Evolutionary conservation across 129 eudicot genomes (phyloP).

Genomic region (Logfia minima): DNA sequence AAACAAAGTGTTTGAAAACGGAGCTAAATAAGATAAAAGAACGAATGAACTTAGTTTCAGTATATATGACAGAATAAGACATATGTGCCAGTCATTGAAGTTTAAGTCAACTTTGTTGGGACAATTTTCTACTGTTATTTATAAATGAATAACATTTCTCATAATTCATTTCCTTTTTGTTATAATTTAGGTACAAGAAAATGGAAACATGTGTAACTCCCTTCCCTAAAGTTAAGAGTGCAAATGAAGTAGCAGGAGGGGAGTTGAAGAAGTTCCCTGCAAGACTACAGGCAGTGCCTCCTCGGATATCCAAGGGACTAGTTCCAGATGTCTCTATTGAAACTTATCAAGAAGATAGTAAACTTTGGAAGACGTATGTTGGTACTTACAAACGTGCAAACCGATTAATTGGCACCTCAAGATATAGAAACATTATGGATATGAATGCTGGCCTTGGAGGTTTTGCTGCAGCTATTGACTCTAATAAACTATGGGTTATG

Average conservation of each 20-base stretch:
- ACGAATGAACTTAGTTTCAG: not conserved
- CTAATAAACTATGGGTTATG: constrained; percentile 90
- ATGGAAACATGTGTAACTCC: constrained; percentile 83
- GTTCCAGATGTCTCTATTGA: constrained; percentile 66
- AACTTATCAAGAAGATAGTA: constrained; percentile 67
- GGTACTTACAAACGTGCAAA: constrained; percentile 58
- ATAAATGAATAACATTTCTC: not conserved
- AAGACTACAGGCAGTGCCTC: constrained; percentile 78
- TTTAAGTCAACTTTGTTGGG: not conserved
- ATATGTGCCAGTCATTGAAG: not conserved
- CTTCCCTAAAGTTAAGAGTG: constrained; percentile 55
- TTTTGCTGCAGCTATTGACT: constrained; percentile 80
- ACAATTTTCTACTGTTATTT: not conserved
- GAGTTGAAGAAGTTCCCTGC: constrained; percentile 74
- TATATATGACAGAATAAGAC: not conserved
- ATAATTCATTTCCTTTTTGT: not conserved
- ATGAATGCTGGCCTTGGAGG: constrained; percentile 94
- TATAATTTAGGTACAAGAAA: constrained; percentile 71
- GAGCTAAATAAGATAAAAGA: not conserved
- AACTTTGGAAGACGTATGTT: constrained; percentile 73
- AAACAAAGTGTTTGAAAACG: not conserved
- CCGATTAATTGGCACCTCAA: constrained; percentile 60
- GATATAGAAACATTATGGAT: constrained; percentile 91
- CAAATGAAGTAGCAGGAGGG: constrained; percentile 77
- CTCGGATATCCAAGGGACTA: constrained; percentile 61